phyloP scores from a whole-genome alignment of 345 rosid genomes.

The Arabidopsis arenosa region DNA sequence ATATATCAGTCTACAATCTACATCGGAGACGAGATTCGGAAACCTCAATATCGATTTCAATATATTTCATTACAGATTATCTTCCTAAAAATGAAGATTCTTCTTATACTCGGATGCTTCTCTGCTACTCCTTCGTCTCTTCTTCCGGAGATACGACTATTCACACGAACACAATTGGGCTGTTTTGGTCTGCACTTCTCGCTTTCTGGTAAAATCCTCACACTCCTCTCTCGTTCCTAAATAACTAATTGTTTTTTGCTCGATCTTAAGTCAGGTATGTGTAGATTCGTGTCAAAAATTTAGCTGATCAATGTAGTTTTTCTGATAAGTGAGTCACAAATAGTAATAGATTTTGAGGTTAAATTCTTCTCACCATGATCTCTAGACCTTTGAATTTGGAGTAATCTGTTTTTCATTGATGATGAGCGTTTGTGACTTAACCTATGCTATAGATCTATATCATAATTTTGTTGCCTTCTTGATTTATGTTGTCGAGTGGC shows the following conservation, averaged over 20 bases:
- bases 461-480: too few species aligned
- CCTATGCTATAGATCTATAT: too few species aligned
- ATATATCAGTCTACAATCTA: not conserved
- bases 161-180: slow-evolving; percentile 99
- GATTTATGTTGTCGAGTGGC: not conserved
- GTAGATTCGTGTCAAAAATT: not conserved
- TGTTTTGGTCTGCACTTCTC: slow-evolving; percentile 97
- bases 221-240: not conserved
- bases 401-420: too few species aligned
- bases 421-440: too few species aligned
- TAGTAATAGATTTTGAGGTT: not conserved
- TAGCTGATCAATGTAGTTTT: slow-evolving; percentile 1
- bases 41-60: slow-evolving; percentile 11
- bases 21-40: slow-evolving; percentile 30
- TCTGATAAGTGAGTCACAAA: slow-evolving; percentile 5
- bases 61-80: slow-evolving; percentile 24
- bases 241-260: not conserved
- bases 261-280: not conserved
- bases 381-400: too few species aligned
- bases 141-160: slow-evolving; percentile 68
- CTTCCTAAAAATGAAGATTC: slow-evolving; percentile 32
- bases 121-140: slow-evolving; percentile 44
- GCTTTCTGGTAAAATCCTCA: slow-evolving; percentile 73
- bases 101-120: slow-evolving; percentile 39
- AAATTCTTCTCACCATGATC: too few species aligned